phyloP scores from a whole-genome alignment of 164 flowering plant species.

The Umbilicus rupestris region DNA sequence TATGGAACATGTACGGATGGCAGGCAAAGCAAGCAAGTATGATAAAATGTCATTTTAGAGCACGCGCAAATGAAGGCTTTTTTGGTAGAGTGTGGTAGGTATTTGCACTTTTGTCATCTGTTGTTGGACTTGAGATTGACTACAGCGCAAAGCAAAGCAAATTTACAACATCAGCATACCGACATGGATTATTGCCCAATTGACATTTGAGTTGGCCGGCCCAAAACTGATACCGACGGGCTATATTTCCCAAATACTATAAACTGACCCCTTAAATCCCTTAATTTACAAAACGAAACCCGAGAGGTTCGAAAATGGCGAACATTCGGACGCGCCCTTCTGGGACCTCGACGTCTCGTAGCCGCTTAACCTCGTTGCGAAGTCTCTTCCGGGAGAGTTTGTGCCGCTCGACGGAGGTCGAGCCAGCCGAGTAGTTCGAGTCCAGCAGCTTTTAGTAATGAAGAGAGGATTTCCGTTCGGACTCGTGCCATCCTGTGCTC shows the following conservation, averaged over 20 bases:
- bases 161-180: too few relatives aligned
- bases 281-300: not conserved
- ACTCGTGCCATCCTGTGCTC: conserved; percentile 56
- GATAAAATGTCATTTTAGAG: not conserved
- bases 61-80: not conserved
- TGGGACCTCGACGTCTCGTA: conserved; percentile 58
- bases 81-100: too few relatives aligned
- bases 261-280: not conserved
- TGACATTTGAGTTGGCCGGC: too few relatives aligned
- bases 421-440: conserved; percentile 46
- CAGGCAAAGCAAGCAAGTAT: not conserved
- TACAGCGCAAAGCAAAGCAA: too few relatives aligned
- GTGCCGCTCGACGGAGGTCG: conserved; percentile 52
- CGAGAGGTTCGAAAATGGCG: conserved; percentile 43
- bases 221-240: too few relatives aligned
- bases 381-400: conserved; percentile 56
- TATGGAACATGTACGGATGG: not conserved
- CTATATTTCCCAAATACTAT: not conserved
- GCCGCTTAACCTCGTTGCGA: conserved; percentile 43
- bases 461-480: conserved; percentile 69
- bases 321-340: conserved; percentile 50
- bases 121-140: too few relatives aligned
- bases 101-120: too few relatives aligned
- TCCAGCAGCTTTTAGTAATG: conserved; percentile 55
- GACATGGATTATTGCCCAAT: too few relatives aligned